Percentiles rank a stretch among this genome's conserved stretches.
Conservation (phyloP, 2,329 filamentous ascomycete species). For the Colletotrichum lindemuthianum region DNA sequence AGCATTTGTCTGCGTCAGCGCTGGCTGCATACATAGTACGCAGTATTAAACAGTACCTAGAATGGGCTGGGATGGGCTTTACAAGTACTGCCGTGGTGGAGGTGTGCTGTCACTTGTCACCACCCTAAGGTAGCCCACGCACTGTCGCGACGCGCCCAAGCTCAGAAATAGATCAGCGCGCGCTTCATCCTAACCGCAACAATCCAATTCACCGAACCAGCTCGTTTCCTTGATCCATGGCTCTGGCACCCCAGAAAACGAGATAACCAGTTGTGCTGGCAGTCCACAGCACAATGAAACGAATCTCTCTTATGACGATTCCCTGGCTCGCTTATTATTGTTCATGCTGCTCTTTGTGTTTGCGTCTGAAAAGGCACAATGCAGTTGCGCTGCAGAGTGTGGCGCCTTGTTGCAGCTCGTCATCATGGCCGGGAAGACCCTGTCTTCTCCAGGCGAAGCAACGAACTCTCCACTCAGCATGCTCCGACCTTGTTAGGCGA, state of each 20-base stretch:
- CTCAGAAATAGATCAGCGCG: slow-evolving; percentile 33
- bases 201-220: slow-evolving; percentile 12
- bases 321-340: no score
- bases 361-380: not conserved
- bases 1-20: not conserved
- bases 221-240: slow-evolving; percentile 13
- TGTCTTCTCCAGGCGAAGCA: slow-evolving; percentile 17
- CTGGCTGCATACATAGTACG: no score
- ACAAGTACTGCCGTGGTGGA: not conserved
- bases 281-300: slow-evolving; percentile 4
- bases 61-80: not conserved
- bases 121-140: not conserved
- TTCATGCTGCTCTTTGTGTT: no score
- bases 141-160: slow-evolving; percentile 13
- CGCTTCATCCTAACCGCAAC: slow-evolving; percentile 30
- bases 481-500: slow-evolving; percentile 20
- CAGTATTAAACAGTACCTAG: not conserved
- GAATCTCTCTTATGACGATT: no score
- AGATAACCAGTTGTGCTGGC: not conserved
- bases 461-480: slow-evolving; percentile 17
- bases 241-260: slow-evolving; percentile 3
- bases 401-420: slow-evolving; percentile 1
- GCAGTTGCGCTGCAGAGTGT: slow-evolving; percentile 1
- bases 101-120: not conserved
- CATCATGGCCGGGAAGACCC: slow-evolving; percentile 6